Base-by-base conservation (phyloP, 2,329 filamentous ascomycete genomes). In the Penicillium sp. region DNA sequence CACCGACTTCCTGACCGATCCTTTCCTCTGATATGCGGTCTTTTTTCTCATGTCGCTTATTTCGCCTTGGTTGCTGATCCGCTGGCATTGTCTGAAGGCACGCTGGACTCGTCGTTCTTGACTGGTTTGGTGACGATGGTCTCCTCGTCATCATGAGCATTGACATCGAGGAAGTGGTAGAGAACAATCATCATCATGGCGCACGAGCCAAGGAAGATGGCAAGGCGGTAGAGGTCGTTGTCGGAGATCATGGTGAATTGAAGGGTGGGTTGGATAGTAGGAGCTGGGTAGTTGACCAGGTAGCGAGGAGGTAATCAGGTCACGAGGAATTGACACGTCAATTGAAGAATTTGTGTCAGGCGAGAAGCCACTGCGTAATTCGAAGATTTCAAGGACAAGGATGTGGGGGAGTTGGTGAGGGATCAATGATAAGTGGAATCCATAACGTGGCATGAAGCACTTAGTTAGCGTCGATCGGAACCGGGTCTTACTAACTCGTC, bases 131-230 rank as follows among this genome's bases (percentile, higher is more conserved):
- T 46, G 33, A 42, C 23, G 9, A 53, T 31, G 18, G 51, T 29
- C 3, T 58, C 45, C 7, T 67, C 63, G 41, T 79, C 76, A 55
- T 87, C 82, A 62, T 82, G 81, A n/a, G 90, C 85, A 71, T 99
- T 97, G 79, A 96, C 85, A 74, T 97, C 93, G 68, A 99, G 86
- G 78, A 95, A 97, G 76, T 97, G 92, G 77, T 99, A 97, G 26
- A 96, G 77, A 27, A 99, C 86, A 63, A 97, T 97, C 59, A 99
- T 83, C 43, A 97, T 81, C 90, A 97, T 93, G 60, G 93, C 86
- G 40, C 87, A 84, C 53, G 87, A 89, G 78, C 94, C 94, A 57
- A 99, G 89, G 74, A 97, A 93, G 74, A 97, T 87, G 74, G 94
- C 92, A 27, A 99, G 85, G 60, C 84, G 84, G 82, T 97, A 97